Evolutionary conservation across 2,329 filamentous ascomycete species (phyloP).

Genomic region (Claviceps sorghi): DNA sequence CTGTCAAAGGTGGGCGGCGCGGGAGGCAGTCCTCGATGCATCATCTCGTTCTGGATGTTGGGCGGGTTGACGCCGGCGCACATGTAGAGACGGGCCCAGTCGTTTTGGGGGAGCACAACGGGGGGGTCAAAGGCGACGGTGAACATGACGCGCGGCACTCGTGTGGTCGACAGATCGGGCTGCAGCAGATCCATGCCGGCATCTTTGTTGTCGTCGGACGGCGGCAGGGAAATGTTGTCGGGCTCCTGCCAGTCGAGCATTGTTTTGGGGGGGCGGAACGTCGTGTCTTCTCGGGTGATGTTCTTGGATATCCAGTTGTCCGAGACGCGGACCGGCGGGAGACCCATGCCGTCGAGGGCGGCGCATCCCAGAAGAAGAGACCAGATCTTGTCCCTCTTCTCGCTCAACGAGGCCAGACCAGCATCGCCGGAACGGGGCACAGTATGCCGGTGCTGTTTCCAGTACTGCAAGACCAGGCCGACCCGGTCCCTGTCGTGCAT

Average conservation of each 20-base stretch:
- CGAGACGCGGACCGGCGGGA: conserved; percentile 54
- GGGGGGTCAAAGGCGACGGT: conserved; percentile 62
- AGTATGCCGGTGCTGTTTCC: conserved; percentile 48
- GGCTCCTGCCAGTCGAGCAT: conserved; percentile 62
- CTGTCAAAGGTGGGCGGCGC: conserved; percentile 39
- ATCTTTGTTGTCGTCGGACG: conserved; percentile 31
- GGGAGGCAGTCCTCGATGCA: conserved; percentile 14
- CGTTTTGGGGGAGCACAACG: conserved; percentile 49
- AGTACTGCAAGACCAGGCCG: conserved; percentile 63
- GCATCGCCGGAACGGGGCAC: conserved; percentile 19
- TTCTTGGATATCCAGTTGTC: conserved; percentile 57
- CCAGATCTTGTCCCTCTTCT: conserved; percentile 41
- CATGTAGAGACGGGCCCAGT: conserved; percentile 48
- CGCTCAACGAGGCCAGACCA: conserved; percentile 20
- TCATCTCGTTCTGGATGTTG: conserved; percentile 17
- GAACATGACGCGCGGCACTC: conserved; percentile 59
- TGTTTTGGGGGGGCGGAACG: conserved; percentile 25
- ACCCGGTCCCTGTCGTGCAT: conserved; percentile 56
- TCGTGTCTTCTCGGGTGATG: conserved; percentile 42
- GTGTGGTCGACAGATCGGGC: conserved; percentile 28
- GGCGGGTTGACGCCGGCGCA: conserved; percentile 34
- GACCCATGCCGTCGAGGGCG: conserved; percentile 26
- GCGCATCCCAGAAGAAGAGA: conserved; percentile 54
- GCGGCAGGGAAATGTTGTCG: conserved; percentile 43
- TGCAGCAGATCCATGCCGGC: conserved; percentile 38